A percentile compares a stretch with the other conserved stretches of the same genome.
These are phyloP conservation scores for Berkeleyomyces rouxiae DNA, from an alignment of 2,329 filamentous ascomycete species.

Conservation along the genomic window DNA sequence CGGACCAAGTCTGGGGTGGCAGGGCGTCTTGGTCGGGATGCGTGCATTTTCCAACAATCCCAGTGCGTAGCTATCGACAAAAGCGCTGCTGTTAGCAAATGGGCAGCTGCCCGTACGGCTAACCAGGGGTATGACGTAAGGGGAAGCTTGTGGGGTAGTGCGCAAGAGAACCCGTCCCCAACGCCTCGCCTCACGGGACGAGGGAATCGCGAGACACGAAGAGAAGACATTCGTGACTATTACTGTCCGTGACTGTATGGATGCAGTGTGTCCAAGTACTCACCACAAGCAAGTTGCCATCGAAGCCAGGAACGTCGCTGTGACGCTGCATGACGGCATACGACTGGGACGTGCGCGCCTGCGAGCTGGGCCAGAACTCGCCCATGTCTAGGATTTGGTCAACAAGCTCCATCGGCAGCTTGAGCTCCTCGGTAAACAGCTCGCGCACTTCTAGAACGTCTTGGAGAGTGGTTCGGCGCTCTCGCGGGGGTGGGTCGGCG, in stretches of 20 bases:
- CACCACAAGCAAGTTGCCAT: slow-evolving; percentile 4
- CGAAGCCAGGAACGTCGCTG: background rate
- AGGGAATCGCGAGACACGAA: background rate
- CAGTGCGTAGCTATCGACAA: slow-evolving; percentile 24
- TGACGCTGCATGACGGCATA: background rate
- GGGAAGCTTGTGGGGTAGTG: too few species aligned
- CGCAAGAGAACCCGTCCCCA: too few species aligned
- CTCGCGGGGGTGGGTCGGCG: background rate
- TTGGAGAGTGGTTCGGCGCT: background rate
- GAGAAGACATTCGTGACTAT: background rate
- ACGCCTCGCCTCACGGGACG: background rate
- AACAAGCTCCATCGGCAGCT: slow-evolving; percentile 37
- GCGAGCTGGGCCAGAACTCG: slow-evolving; percentile 44
- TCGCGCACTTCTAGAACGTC: slow-evolving; percentile 35
- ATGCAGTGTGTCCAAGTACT: background rate
- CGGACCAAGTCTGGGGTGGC: background rate
- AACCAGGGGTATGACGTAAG: too few species aligned
- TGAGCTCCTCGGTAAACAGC: slow-evolving; percentile 27
- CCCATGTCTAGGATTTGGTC: slow-evolving; percentile 40
- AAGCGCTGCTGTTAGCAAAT: background rate
- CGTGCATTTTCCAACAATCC: background rate
- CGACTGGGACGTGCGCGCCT: background rate
- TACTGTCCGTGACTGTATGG: too few species aligned
- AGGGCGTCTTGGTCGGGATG: background rate
- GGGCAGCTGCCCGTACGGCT: background rate